Base-by-base conservation (phyloP, 2,329 filamentous ascomycete species). In the Diaporthe capsici region DNA sequence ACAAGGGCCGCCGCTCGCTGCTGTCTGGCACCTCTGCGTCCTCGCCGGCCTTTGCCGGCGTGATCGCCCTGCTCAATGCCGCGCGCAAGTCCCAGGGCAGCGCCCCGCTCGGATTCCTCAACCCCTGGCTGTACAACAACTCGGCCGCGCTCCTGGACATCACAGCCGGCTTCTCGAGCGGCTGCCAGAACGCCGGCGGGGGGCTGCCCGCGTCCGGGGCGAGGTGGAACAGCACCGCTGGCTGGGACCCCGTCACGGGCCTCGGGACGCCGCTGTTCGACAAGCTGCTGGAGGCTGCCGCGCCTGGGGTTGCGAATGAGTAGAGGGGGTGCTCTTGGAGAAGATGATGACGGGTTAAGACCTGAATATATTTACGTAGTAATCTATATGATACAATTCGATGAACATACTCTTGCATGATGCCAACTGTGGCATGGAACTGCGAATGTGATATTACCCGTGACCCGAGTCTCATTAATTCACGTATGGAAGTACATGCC, bases 61-160 rank as follows among this genome's bases (percentile, higher is more conserved):
- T 86, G 1, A 79, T 87, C 5, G 85, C 84, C 8, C 81, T 85
- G 1, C 83, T 87, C 53, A 87, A 87, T 58, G 85, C 85, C 22
- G 85, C 85, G 42, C 80, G 85, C 20, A 80, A 83, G 70, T 81
- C 82, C 17, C 80, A 80, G 58, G 82, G 82, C 6, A 77, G 81
- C 74, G 73, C 83, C 15, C 81, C 84, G 0, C 77, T 87, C 13
- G 84, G 84, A 0, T 85, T 84, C 63, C 80, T 85, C 20, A 85
- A 85, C 72, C 84, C 84, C 4, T 68, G 81, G 79, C 76, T 84
- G 17, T 84, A 84, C 77, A 78, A 80, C 74, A 81, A 83, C 73
- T 78, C 80, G 49, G 79, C 77, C 3, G 81, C 82, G 17, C 75
- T 84, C 31, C 80, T 77, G 1, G 82, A 84, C 51, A 80, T 83